Conservation (phyloP, 1,284 basidiomycete genomes). For the Austroboletus niveus region DNA sequence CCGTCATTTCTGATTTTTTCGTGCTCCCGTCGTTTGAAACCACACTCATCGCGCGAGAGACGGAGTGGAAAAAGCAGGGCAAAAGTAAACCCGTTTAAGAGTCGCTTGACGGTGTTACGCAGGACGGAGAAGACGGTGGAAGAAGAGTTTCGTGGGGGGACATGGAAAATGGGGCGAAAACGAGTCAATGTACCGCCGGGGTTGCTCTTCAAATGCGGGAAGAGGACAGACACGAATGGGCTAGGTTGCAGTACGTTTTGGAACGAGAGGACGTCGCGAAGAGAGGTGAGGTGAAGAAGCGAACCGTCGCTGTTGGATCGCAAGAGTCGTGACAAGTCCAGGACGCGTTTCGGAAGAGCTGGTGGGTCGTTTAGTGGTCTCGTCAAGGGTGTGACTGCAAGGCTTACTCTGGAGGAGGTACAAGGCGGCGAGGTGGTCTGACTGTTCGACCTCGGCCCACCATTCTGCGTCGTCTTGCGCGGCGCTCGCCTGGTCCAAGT, state of each 20-base stretch:
- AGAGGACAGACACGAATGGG: constrained; percentile 52
- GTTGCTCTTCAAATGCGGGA: constrained; percentile 52
- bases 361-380: constrained; percentile 8
- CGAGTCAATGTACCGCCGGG: constrained; percentile 8
- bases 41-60: constrained; percentile 64
- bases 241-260: constrained; percentile 43
- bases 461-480: constrained; percentile 72
- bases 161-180: constrained; percentile 8
- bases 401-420: constrained; percentile 66
- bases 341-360: constrained; percentile 62
- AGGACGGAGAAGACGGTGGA: constrained; percentile 10
- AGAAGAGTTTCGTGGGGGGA: constrained; percentile 3
- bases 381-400: constrained; percentile 16
- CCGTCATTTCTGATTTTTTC: constrained; percentile 61
- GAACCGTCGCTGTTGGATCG: constrained; percentile 44
- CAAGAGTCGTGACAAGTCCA: constrained; percentile 46
- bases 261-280: constrained; percentile 50
- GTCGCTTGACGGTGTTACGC: constrained; percentile 2
- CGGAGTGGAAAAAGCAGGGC: constrained; percentile 25
- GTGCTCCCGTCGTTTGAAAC: constrained; percentile 53
- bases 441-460: constrained; percentile 69
- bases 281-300: constrained; percentile 46
- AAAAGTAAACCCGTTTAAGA: constrained; percentile 13
- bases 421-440: constrained; percentile 45
- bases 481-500: constrained; percentile 58